phyloP scores from a whole-genome alignment of 1,139 yeast species.

The Suhomyces wounanorum region DNA sequence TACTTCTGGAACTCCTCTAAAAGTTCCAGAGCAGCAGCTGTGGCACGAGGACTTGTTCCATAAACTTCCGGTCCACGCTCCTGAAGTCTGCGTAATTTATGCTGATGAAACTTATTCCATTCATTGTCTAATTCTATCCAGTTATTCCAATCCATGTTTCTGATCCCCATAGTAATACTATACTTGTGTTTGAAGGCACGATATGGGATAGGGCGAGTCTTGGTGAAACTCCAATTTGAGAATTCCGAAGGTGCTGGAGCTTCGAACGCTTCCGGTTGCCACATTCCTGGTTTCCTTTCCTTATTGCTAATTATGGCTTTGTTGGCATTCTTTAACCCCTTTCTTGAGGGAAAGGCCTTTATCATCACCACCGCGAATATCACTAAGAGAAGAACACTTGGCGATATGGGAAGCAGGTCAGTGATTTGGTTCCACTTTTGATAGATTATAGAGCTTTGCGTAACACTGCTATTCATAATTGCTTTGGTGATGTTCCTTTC shows the following conservation, averaged over 20 bases:
- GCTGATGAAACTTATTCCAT: slow-evolving; percentile 56
- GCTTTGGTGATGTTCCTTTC: neutral
- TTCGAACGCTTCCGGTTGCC: slow-evolving; percentile 54
- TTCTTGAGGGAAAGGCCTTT: neutral
- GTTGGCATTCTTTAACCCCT: neutral
- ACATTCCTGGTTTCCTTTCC: slow-evolving; percentile 43
- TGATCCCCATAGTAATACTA: slow-evolving; percentile 62
- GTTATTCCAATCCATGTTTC: slow-evolving; percentile 56
- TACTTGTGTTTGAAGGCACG: slow-evolving; percentile 64
- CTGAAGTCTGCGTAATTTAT: slow-evolving; percentile 50
- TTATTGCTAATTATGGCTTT: slow-evolving; percentile 20
- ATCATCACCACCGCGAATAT: neutral
- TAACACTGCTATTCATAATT: neutral
- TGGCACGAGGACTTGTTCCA: slow-evolving; percentile 54
- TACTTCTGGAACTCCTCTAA: slow-evolving; percentile 54
- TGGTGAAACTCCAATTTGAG: slow-evolving; percentile 51
- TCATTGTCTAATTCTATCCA: slow-evolving; percentile 72
- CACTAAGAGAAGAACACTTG: slow-evolving; percentile 8
- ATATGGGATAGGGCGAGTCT: slow-evolving; percentile 59
- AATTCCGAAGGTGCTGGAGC: slow-evolving; percentile 53
- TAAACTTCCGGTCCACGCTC: slow-evolving; percentile 50
- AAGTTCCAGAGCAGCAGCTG: slow-evolving; percentile 58
- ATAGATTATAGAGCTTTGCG: neutral
- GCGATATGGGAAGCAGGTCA: slow-evolving; percentile 5
- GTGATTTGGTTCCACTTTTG: neutral